Evolutionary conservation across 164 flowering plant species (phyloP).

Genomic region (Hamamelis virginiana): DNA sequence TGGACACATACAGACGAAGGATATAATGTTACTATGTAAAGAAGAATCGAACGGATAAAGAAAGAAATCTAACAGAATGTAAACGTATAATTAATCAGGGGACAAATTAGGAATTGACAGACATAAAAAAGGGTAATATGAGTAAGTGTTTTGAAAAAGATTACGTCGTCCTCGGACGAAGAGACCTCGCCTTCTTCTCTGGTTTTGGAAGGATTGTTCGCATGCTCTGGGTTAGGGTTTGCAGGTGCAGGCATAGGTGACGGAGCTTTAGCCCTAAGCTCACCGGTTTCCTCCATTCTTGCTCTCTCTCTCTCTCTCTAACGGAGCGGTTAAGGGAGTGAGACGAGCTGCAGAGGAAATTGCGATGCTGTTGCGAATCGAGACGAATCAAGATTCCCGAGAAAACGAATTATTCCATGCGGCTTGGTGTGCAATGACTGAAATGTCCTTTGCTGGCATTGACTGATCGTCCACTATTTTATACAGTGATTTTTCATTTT

Average conservation of each 20-base stretch:
- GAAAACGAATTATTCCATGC: not conserved
- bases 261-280: constrained; percentile 30
- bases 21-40: too few relatives aligned
- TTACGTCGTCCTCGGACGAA: constrained; percentile 42
- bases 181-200: constrained; percentile 85
- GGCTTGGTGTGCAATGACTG: not conserved
- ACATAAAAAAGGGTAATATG: not conserved
- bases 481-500: not conserved
- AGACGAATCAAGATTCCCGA: not conserved
- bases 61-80: too few relatives aligned
- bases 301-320: constrained; percentile 10
- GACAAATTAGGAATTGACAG: not conserved
- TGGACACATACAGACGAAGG: too few relatives aligned
- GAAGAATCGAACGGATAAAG: too few relatives aligned
- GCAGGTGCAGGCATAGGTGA: constrained; percentile 30
- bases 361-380: not conserved
- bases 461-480: too few relatives aligned
- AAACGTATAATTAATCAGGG: not conserved
- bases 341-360: not conserved
- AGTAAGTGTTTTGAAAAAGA: constrained; percentile 10
- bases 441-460: too few relatives aligned
- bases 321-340: not conserved
- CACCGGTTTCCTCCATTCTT: constrained; percentile 30
- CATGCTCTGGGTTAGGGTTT: constrained; percentile 24
- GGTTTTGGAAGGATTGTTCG: constrained; percentile 2